Evolutionary conservation across 805 yeast genomes (phyloP).

Genomic region (Yarrowia sp.): DNA sequence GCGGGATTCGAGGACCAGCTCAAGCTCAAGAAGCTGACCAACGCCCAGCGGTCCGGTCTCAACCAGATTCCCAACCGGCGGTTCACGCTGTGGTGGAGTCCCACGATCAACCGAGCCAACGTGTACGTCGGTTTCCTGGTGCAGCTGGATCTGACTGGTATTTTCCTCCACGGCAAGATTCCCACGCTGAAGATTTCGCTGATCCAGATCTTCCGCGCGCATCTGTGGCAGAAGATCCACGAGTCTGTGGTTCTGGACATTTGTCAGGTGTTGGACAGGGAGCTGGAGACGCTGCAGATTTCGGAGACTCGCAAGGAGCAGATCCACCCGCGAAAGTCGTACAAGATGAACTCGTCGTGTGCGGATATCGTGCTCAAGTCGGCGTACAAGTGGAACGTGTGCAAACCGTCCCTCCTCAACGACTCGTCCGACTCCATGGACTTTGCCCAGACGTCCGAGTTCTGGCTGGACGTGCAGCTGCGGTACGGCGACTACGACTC

Average conservation of each 20-base stretch:
- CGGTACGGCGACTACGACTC: slow-evolving; percentile 97
- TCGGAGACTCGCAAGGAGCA: slow-evolving; percentile 86
- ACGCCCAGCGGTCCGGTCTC: slow-evolving; percentile 95
- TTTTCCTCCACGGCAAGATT: slow-evolving; percentile 94
- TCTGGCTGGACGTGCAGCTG: slow-evolving; percentile 93
- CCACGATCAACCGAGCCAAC: slow-evolving; percentile 95
- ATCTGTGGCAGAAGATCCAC: slow-evolving; percentile 98
- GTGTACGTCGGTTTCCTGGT: slow-evolving; percentile 97
- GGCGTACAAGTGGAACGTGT: slow-evolving; percentile 74
- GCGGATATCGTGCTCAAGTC: slow-evolving; percentile 85
- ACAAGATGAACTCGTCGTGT: slow-evolving; percentile 92
- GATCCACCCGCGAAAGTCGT: slow-evolving; percentile 95
- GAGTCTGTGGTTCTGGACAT: slow-evolving; percentile 91
- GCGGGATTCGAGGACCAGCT: slow-evolving; percentile 96
- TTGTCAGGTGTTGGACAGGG: slow-evolving; percentile 87
- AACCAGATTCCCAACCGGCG: slow-evolving; percentile 97
- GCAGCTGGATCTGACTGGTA: slow-evolving; percentile 94
- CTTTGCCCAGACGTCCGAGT: slow-evolving; percentile 57
- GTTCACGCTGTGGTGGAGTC: slow-evolving; percentile 99
- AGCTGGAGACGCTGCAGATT: slow-evolving; percentile 75
- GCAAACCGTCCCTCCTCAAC: slow-evolving; percentile 71
- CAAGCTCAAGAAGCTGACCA: slow-evolving; percentile 90
- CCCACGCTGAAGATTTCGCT: slow-evolving; percentile 94
- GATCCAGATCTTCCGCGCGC: slow-evolving; percentile 95
- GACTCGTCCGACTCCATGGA: slow-evolving; percentile 66